These are phyloP conservation scores for Calocera cornea DNA, from an alignment of 768 basidiomycete genomes.

Conservation along the genomic window DNA sequence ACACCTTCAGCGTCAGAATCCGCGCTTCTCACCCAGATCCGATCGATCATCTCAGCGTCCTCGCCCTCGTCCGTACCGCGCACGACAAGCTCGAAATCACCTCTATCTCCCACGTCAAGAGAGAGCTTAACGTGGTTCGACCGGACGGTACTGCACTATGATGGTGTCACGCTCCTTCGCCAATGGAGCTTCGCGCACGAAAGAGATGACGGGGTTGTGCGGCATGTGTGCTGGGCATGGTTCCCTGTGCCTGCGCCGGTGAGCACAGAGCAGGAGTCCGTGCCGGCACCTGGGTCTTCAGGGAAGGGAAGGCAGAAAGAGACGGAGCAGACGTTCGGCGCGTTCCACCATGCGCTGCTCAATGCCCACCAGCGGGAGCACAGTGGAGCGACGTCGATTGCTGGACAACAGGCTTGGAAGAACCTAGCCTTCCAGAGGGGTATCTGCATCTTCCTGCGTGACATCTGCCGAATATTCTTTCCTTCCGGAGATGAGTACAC, in stretches of 20 bases:
- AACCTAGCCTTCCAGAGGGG: constrained; percentile 25
- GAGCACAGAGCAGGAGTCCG: constrained; percentile 7
- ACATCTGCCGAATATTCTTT: constrained; percentile 56
- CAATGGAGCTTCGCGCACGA: constrained; percentile 66
- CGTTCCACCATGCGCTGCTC: constrained; percentile 32
- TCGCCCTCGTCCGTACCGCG: background rate
- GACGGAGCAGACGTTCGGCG: constrained; percentile 25
- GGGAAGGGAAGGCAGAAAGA: constrained; percentile 16
- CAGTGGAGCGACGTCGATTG: constrained; percentile 25
- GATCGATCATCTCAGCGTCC: background rate
- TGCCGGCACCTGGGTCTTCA: constrained; percentile 14
- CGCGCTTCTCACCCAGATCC: background rate
- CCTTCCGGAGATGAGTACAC: constrained; percentile 61
- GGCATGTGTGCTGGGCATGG: constrained; percentile 66
- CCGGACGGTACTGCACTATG: background rate
- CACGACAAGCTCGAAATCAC: background rate
- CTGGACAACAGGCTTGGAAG: constrained; percentile 20
- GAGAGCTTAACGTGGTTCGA: background rate
- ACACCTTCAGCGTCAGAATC: background rate
- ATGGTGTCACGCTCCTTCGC: constrained; percentile 22
- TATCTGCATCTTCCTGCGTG: constrained; percentile 66
- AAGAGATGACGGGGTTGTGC: constrained; percentile 43
- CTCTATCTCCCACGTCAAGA: background rate
- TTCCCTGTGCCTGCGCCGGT: constrained; percentile 22
- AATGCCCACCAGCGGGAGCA: constrained; percentile 38